phyloP scores from a whole-genome alignment of 1,139 yeast species.

The Candida glucosophila region DNA sequence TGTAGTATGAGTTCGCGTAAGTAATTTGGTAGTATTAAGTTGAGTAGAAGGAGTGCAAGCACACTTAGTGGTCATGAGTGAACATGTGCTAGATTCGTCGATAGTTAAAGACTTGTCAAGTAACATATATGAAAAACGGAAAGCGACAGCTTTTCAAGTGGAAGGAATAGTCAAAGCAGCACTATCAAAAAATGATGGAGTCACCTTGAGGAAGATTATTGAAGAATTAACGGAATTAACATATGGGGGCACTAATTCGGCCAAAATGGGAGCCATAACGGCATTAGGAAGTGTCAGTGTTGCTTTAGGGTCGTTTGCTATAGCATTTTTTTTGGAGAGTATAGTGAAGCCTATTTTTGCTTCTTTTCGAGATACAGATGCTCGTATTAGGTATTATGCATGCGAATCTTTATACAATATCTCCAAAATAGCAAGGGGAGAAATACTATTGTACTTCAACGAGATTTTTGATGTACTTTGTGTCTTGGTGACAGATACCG shows the following conservation, averaged over 20 bases:
- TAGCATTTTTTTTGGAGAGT: constrained; percentile 63
- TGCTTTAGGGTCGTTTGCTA: constrained; percentile 41
- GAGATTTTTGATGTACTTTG: constrained; percentile 92
- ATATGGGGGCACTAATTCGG: constrained; percentile 32
- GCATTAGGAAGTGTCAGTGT: constrained; percentile 44
- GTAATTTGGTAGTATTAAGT: too few relatives aligned
- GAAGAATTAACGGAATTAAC: constrained; percentile 36
- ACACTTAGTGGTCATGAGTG: too few relatives aligned
- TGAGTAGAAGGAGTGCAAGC: too few relatives aligned
- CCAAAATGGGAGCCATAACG: constrained; percentile 44
- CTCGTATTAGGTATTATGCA: constrained; percentile 92
- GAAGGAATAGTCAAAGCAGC: constrained; percentile 75
- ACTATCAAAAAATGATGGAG: constrained; percentile 57
- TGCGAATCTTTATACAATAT: constrained; percentile 95
- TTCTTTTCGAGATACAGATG: constrained; percentile 94
- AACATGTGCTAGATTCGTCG: constrained; percentile 51
- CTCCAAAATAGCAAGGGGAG: constrained; percentile 96
- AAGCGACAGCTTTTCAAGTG: constrained; percentile 86
- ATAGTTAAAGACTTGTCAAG: constrained; percentile 80
- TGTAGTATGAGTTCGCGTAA: too few relatives aligned
- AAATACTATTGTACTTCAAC: constrained; percentile 80
- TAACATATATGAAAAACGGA: constrained; percentile 87
- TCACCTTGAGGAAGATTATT: constrained; percentile 48
- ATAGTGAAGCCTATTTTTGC: constrained; percentile 91
- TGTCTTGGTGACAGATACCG: constrained; percentile 87